These are phyloP conservation scores for Cucumis hystrix DNA, from an alignment of 306 rosid genomes.

Conservation along the genomic window DNA sequence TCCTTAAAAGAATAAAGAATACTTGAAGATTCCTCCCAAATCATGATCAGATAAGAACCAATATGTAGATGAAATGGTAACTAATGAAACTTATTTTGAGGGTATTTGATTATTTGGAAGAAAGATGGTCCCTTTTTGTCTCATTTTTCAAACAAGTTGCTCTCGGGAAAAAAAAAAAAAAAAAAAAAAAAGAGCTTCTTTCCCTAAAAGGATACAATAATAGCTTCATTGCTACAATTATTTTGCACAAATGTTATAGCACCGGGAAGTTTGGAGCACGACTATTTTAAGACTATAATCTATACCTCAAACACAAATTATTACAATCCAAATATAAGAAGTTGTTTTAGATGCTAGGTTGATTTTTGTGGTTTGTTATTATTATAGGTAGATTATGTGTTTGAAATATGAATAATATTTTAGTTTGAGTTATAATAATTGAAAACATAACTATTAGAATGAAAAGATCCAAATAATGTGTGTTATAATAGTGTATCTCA, in stretches of 20 bases:
- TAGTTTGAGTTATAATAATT: too few species aligned
- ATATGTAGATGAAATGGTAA: neutral
- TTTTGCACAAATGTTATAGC: neutral
- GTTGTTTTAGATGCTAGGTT: too few species aligned
- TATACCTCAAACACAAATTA: too few species aligned
- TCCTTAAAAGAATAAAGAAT: neutral
- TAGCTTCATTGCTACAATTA: neutral
- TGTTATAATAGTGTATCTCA: too few species aligned
- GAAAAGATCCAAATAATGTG: too few species aligned
- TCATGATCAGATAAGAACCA: neutral
- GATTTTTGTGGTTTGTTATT: too few species aligned
- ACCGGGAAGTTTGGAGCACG: too few species aligned
- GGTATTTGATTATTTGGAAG: neutral
- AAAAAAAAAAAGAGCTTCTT: neutral
- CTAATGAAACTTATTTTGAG: neutral
- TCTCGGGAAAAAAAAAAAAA: neutral
- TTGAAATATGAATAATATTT: too few species aligned
- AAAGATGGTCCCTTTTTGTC: neutral
- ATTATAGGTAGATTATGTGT: too few species aligned
- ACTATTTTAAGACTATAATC: too few species aligned
- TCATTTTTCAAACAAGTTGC: neutral
- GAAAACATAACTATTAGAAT: too few species aligned
- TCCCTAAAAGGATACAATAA: neutral
- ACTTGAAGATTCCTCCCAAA: neutral
- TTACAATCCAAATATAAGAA: too few species aligned